Evolutionary conservation across 1,284 basidiomycete species (phyloP).

Genomic region (Pascua guehoae): DNA sequence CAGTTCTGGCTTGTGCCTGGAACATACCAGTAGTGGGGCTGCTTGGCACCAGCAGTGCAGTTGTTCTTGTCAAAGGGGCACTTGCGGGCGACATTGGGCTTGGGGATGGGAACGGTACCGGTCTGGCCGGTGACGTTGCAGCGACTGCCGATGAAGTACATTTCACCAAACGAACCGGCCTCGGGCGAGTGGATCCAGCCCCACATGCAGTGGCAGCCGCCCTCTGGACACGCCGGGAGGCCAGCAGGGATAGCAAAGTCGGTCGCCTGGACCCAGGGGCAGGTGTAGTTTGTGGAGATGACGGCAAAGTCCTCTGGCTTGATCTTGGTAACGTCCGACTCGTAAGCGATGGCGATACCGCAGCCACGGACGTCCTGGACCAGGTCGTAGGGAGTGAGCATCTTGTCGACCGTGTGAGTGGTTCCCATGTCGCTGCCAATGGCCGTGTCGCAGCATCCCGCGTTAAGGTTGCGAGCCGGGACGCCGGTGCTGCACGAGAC

Average conservation of each 20-base stretch:
- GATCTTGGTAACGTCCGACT: slow-evolving; percentile 56
- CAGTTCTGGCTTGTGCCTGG: neutral
- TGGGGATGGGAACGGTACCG: slow-evolving; percentile 24
- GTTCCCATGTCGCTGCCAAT: too few relatives aligned
- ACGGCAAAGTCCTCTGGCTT: slow-evolving; percentile 64
- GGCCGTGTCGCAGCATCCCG: too few relatives aligned
- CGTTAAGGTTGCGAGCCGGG: too few relatives aligned
- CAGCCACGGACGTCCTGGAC: slow-evolving; percentile 8
- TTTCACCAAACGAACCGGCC: slow-evolving; percentile 7
- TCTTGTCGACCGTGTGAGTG: too few relatives aligned
- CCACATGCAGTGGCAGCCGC: slow-evolving; percentile 65
- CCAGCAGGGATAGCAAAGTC: slow-evolving; percentile 61
- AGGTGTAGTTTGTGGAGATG: slow-evolving; percentile 68
- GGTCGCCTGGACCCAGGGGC: slow-evolving; percentile 63
- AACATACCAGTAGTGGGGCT: slow-evolving; percentile 14
- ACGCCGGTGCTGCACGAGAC: too few relatives aligned
- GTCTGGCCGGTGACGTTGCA: slow-evolving; percentile 45
- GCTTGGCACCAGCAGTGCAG: slow-evolving; percentile 29
- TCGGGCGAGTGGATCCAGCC: slow-evolving; percentile 59
- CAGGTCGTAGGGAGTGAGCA: neutral
- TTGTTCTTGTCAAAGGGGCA: slow-evolving; percentile 15
- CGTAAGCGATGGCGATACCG: slow-evolving; percentile 64
- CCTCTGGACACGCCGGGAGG: slow-evolving; percentile 64
- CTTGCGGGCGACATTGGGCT: slow-evolving; percentile 31
- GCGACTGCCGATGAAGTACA: slow-evolving; percentile 38